Evolutionary conservation across 352 stramenopile species (phyloP).

Genomic region (Phytophthora sp.): DNA sequence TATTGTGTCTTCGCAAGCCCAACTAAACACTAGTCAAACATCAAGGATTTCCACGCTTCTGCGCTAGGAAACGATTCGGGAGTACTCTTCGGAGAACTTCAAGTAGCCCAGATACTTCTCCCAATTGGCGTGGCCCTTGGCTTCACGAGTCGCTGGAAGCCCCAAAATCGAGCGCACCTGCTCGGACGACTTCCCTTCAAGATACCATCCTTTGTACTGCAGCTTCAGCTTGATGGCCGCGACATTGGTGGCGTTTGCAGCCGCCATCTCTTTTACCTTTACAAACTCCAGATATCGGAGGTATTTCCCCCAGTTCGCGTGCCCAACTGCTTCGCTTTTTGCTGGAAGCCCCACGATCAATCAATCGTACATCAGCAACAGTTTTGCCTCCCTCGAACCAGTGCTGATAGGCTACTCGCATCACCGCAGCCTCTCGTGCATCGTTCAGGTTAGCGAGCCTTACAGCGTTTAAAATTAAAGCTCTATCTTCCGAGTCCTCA

Average conservation of each 20-base stretch:
- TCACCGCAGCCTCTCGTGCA: conserved; percentile 1
- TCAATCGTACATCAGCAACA: conserved; percentile 9
- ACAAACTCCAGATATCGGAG: conserved; percentile 22
- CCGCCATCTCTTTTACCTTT: conserved; percentile 14
- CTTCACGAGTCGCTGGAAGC: background rate
- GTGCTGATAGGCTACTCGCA: conserved; percentile 7
- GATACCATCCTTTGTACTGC: conserved; percentile 19
- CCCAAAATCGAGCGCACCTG: conserved; percentile 15
- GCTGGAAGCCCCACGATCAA: conserved; percentile 17
- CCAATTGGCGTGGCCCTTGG: conserved; percentile 3
- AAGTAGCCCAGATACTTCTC: conserved; percentile 10
- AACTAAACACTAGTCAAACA: too few relatives aligned
- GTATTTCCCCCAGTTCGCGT: conserved; percentile 20
- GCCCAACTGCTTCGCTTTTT: conserved; percentile 14
- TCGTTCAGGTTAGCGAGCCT: background rate
- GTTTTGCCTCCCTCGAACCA: conserved; percentile 27
- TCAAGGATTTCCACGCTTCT: too few relatives aligned
- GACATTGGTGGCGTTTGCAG: conserved; percentile 4
- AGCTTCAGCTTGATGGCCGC: conserved; percentile 5
- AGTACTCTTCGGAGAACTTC: conserved; percentile 6
- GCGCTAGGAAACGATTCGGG: background rate
- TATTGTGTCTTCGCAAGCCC: too few relatives aligned
- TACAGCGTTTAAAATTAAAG: background rate
- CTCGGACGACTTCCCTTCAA: conserved; percentile 10
- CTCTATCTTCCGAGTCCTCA: conserved; percentile 14